These are phyloP conservation scores for Arxiozyma heterogenica DNA, from an alignment of 1,139 yeast species.

Conservation along the genomic window DNA sequence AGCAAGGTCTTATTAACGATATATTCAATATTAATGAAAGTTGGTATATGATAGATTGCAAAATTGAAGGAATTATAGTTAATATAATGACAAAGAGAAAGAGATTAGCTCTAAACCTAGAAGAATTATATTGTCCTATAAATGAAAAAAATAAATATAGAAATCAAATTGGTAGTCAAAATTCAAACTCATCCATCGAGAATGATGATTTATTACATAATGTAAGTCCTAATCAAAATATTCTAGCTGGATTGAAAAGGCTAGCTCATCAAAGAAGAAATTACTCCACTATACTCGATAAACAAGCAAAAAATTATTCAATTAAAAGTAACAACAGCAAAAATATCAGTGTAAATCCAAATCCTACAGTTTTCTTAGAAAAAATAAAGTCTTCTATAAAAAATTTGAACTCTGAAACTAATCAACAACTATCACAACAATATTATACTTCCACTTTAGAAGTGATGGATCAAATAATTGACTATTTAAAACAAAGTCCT, in stretches of 20 bases:
- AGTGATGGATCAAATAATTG: neutral
- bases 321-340: neutral
- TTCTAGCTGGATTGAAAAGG: constrained; percentile 24
- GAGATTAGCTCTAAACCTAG: constrained; percentile 59
- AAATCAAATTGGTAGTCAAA: neutral
- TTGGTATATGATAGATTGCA: constrained; percentile 76
- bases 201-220: neutral
- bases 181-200: neutral
- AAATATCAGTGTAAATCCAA: neutral
- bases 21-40: constrained; percentile 37
- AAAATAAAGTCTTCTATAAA: neutral
- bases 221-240: constrained; percentile 17
- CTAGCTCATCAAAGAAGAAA: constrained; percentile 25
- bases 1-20: constrained; percentile 14
- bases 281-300: constrained; percentile 7
- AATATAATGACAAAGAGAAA: constrained; percentile 68
- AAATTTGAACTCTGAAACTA: neutral
- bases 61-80: constrained; percentile 51
- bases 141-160: constrained; percentile 34
- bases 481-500: constrained; percentile 3
- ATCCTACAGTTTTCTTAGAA: neutral
- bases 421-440: neutral
- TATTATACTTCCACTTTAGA: neutral
- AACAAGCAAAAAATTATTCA: neutral
- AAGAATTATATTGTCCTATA: constrained; percentile 52